These are phyloP conservation scores for Pterulicium gracile DNA, from an alignment of 1,284 basidiomycete genomes.

Conservation along the genomic window DNA sequence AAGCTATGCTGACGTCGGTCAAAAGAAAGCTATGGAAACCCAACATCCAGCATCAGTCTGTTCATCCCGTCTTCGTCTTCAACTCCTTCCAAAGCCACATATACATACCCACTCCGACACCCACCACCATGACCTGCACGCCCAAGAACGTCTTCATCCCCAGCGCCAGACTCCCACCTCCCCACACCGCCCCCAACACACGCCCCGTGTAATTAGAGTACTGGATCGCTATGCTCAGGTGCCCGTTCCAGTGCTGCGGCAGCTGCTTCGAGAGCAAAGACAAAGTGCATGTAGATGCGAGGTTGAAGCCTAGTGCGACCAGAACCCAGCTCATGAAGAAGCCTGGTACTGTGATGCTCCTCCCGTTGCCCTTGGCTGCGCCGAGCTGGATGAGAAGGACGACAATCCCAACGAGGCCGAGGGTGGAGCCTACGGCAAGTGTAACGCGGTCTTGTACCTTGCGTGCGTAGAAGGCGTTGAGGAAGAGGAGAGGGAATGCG, in stretches of 20 bases:
- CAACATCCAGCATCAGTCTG: no score
- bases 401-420: slow-evolving; percentile 45
- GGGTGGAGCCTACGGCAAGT: slow-evolving; percentile 38
- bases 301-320: slow-evolving; percentile 59
- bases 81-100: slow-evolving; percentile 47
- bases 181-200: slow-evolving; percentile 55
- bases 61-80: slow-evolving; percentile 56
- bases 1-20: no score
- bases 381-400: slow-evolving; percentile 36
- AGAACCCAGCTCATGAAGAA: slow-evolving; percentile 59
- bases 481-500: slow-evolving; percentile 55
- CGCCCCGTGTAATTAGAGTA: slow-evolving; percentile 58
- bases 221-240: slow-evolving; percentile 48
- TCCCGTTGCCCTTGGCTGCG: slow-evolving; percentile 13
- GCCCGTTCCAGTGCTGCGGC: slow-evolving; percentile 47
- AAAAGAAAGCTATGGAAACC: no score
- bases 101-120: slow-evolving; percentile 44
- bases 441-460: slow-evolving; percentile 52
- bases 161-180: slow-evolving; percentile 53
- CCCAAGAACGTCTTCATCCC: slow-evolving; percentile 56
- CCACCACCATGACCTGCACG: slow-evolving; percentile 51
- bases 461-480: slow-evolving; percentile 45
- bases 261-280: slow-evolving; percentile 58
- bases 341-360: slow-evolving; percentile 33
- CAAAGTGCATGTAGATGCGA: slow-evolving; percentile 55